A percentile compares a stretch with the other conserved stretches of the same genome.
Conservation (phyloP, 1,284 basidiomycete genomes). For the Trichosporon asahii region DNA sequence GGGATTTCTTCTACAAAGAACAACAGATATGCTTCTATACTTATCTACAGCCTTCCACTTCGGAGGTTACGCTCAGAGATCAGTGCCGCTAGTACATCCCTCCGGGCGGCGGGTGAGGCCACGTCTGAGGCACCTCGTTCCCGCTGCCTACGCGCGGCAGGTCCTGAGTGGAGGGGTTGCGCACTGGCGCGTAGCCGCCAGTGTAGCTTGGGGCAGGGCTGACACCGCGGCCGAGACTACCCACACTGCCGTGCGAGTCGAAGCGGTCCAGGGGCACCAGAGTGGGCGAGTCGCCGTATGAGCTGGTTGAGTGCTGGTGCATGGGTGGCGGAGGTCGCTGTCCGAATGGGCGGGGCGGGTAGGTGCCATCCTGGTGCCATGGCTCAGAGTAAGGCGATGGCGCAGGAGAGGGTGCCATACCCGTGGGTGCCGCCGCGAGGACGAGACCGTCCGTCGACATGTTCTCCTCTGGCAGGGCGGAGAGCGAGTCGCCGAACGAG, state of each 20-base stretch:
- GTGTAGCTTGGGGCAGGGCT: neutral
- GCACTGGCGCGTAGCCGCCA: neutral
- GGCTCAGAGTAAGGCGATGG: conserved; percentile 13
- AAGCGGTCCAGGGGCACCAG: neutral
- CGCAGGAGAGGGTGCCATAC: conserved; percentile 1
- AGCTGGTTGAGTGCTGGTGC: neutral
- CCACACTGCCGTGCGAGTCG: neutral
- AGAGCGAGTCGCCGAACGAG: neutral
- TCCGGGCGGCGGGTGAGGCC: neutral
- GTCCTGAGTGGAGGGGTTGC: neutral
- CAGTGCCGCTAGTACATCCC: neutral
- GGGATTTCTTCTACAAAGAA: conserved; percentile 6
- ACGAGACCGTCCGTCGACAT: conserved; percentile 44
- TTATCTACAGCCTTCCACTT: neutral
- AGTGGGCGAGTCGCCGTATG: neutral
- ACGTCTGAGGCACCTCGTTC: neutral
- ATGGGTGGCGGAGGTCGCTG: neutral
- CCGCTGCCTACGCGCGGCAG: neutral
- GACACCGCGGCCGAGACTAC: neutral
- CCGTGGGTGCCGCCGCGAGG: neutral
- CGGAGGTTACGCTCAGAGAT: neutral
- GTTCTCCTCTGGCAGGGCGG: conserved; percentile 19
- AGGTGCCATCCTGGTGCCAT: conserved; percentile 13
- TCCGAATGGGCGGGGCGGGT: conserved; percentile 13
- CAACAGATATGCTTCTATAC: neutral